These are phyloP conservation scores for Nicotiana tomentosiformis DNA, from an alignment of 257 asterid genomes.

Conservation along the genomic window DNA sequence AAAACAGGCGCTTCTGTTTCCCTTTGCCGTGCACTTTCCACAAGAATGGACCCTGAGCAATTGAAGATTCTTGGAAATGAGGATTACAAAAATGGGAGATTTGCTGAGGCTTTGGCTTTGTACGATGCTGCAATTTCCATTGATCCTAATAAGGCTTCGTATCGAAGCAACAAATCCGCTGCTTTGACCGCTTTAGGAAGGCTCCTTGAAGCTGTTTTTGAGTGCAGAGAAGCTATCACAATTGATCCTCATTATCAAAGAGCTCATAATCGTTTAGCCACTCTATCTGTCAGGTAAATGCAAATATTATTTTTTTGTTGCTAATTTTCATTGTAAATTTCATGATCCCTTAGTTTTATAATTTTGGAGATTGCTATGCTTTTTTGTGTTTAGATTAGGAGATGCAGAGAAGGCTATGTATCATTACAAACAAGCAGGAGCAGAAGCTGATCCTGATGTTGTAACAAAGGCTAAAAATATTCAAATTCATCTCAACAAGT, in stretches of 20 bases:
- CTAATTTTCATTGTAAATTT: not conserved
- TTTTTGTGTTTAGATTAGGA: slow-evolving; percentile 45
- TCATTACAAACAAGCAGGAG: slow-evolving; percentile 68
- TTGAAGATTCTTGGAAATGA: slow-evolving; percentile 91
- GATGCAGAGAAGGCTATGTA: slow-evolving; percentile 64
- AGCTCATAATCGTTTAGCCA: slow-evolving; percentile 77
- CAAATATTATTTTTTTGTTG: not conserved
- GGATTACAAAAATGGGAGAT: slow-evolving; percentile 87
- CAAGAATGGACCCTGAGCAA: slow-evolving; percentile 90
- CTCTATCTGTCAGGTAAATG: slow-evolving; percentile 55
- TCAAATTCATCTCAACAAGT: slow-evolving; percentile 41
- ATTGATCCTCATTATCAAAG: slow-evolving; percentile 72
- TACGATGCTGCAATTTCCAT: slow-evolving; percentile 93
- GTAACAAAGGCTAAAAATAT: slow-evolving; percentile 44
- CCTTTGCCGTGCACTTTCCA: slow-evolving; percentile 78
- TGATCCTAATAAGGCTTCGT: slow-evolving; percentile 87
- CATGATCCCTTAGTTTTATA: not conserved
- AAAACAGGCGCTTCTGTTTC: slow-evolving; percentile 33
- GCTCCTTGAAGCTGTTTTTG: slow-evolving; percentile 89
- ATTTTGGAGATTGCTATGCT: not conserved
- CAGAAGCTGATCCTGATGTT: slow-evolving; percentile 75
- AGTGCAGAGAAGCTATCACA: slow-evolving; percentile 77
- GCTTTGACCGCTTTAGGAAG: slow-evolving; percentile 86
- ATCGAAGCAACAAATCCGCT: slow-evolving; percentile 93
- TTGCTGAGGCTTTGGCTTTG: slow-evolving; percentile 81